These are phyloP conservation scores for Botrytis aclada DNA, from an alignment of 2,329 filamentous ascomycete species.

Conservation along the genomic window DNA sequence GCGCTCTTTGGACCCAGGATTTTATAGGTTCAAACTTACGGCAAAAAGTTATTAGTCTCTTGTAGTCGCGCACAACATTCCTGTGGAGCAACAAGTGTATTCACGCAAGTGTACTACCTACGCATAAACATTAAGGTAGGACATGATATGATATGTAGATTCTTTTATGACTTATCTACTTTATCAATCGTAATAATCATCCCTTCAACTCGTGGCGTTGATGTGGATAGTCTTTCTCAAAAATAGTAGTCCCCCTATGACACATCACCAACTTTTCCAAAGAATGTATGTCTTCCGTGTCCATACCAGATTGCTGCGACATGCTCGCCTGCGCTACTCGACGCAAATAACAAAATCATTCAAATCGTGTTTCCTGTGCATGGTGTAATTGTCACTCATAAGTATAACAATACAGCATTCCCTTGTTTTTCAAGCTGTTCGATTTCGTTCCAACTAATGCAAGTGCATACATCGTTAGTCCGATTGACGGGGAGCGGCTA, in stretches of 20 bases:
- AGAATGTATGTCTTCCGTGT: not conserved
- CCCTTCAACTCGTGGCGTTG: not conserved
- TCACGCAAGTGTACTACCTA: not conserved
- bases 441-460: not conserved
- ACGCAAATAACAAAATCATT: too few relatives aligned
- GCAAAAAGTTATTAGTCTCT: not conserved
- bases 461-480: not conserved
- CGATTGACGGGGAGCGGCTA: not conserved
- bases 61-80: not conserved
- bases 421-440: not conserved
- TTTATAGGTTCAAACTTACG: not conserved
- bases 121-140: too few relatives aligned
- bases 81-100: not conserved
- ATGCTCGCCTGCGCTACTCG: too few relatives aligned
- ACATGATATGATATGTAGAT: not conserved
- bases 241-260: not conserved
- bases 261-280: not conserved
- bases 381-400: not conserved
- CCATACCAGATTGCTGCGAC: too few relatives aligned
- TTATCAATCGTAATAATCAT: not conserved
- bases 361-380: not conserved
- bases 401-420: not conserved
- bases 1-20: fast-evolving
- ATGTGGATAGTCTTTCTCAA: not conserved
- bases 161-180: not conserved